Base-by-base conservation (phyloP, 2,329 filamentous ascomycete genomes). In the Emmonsiellopsis sp. region DNA sequence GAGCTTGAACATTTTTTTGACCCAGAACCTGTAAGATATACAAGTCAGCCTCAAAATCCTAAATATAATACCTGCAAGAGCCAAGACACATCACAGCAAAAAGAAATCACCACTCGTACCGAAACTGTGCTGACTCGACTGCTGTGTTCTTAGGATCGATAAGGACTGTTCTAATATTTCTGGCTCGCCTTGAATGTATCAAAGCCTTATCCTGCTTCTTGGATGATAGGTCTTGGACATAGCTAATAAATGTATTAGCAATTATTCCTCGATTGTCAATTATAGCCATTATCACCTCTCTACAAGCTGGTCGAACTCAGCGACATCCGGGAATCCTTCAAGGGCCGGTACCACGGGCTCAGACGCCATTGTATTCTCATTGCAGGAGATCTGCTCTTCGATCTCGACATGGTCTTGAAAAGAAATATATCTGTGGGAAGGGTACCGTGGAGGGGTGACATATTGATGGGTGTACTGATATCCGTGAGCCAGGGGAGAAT, bases 121-220 rank as follows among this genome's bases (percentile, higher is more conserved):
- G 65, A 55, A 78, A 78, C 59, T 78, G 75, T 37, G 75, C 75
- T 47, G 74, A 75, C 59, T 77, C 75, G 49, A 77, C 68, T 9
- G 73, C 70, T 4, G 75, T 77, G 53, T 76, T 73, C 59, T 77
- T 77, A 16, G 74, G 74, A 46, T 77, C 74, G 48, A 71, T 67
- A 51, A 77, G 61, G 32, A 77, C 74, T 5, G 65, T 71, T 52
- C 63, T 69, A 54, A 78, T 77, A 55, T 77, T 76, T 40, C 71
- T 66, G 20, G 74, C 75, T 59, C 75, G 66, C 54, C 65, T 69
- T 20, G 74, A 71, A 59, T 75, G 73, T 34, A 78, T 78, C 57
- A 78, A 65, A 4, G 75, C 75, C 56, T 78, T 78, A 57, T 78
- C 75, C 61, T 75, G 74, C 52, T 78, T 78, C 58, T 77, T 77